A percentile compares a stretch with the other conserved stretches of the same genome.
phyloP scores from a whole-genome alignment of 768 basidiomycete genomes.

The Suillus subluteus region DNA sequence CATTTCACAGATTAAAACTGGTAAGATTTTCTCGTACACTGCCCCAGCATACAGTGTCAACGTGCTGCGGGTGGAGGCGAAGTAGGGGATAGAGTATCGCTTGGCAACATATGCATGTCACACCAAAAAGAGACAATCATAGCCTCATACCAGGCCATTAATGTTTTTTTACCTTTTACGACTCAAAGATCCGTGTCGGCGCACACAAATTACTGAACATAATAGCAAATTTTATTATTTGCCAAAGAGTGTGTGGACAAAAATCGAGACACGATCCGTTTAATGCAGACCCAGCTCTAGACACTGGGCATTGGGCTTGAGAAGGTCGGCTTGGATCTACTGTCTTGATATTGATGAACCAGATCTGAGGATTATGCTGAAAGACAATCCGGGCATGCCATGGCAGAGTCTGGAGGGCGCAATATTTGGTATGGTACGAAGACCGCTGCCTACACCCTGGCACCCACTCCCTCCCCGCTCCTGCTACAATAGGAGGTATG shows the following conservation, averaged over 20 bases:
- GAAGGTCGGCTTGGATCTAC: neutral
- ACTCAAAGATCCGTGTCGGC: neutral
- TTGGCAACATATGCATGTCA: neutral
- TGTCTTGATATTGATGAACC: neutral
- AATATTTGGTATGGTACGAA: neutral
- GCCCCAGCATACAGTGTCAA: slow-evolving; percentile 52
- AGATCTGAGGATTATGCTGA: neutral
- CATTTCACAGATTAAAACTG: slow-evolving; percentile 48
- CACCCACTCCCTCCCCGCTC: neutral
- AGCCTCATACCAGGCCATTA: neutral
- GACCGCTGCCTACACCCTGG: neutral
- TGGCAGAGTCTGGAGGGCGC: neutral
- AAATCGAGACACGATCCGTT: neutral
- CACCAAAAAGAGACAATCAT: neutral
- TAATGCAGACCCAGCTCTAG: neutral
- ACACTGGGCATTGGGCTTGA: neutral
- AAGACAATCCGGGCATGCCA: neutral
- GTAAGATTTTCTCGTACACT: slow-evolving; percentile 55
- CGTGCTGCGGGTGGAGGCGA: slow-evolving; percentile 24
- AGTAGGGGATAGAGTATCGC: neutral
- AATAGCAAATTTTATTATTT: too few species aligned
- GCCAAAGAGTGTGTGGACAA: neutral
- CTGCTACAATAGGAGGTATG: neutral
- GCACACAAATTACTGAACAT: neutral
- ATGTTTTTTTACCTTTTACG: neutral